Base-by-base conservation (phyloP, 306 rosid genomes). In the Dryas drummondii region DNA sequence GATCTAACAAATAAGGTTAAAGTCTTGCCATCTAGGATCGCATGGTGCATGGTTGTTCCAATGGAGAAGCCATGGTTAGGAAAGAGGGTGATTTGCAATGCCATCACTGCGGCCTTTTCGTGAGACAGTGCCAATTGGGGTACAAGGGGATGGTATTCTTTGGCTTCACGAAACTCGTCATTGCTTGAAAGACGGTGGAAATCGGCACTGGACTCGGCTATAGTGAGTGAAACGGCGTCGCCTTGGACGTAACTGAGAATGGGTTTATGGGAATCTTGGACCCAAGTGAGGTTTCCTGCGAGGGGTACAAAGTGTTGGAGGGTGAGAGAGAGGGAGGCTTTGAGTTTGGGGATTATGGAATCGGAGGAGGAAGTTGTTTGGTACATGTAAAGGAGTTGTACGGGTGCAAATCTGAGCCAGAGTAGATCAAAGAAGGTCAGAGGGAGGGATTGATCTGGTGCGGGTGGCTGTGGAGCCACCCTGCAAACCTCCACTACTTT, bases 301-400 rank as follows among this genome's bases (percentile, higher is more conserved):
- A 85, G 87, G 37, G 90, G 87, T 27, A 78, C 66, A 58, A 83
- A 90, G 70, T 80, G 80, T 8, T 60, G 81, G 81, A 88, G 93
- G 42, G 86, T 72, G 9, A 78, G 84, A 19, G 90, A 86, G 16
- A 88, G 88, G 0, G 91, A 83, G 13, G 82, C 17, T 55, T 85
- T 86, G 63, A 86, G 91, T 3, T 65, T 81, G 4, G 87, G 84
- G 77, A 85, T 55, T 0, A 79, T 1, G 6, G 80, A 19, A 10
- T 77, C 4, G 56, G 74, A 45, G 49, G 58, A 70, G 44, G 13
- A 74, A 13, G 76, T 10, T 51, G 74, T 75, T 54, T 82, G 22
- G 41, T 81, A 86, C 77, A 81, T 86, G 81, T 72, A 86, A 47
- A 90, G 16, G 6, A 81, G 79, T 37, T 90, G 72, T 0, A 79